Evolutionary conservation across 2,329 filamentous ascomycete genomes (phyloP).

Genomic region (Sclerotinia nivalis): DNA sequence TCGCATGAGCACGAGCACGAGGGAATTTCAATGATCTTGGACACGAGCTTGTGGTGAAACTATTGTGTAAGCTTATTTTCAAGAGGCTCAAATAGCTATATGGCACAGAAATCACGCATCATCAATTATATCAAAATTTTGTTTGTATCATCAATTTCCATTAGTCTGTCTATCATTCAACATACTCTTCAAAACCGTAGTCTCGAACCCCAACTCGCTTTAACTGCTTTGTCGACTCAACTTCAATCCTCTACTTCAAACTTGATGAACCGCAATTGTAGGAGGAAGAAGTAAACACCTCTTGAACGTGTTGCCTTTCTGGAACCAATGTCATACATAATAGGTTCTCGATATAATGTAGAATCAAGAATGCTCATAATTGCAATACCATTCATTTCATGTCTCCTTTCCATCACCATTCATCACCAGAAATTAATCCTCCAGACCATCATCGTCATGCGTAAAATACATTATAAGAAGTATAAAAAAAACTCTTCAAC

Average conservation of each 20-base stretch:
- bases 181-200: background rate
- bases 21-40: background rate
- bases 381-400: background rate
- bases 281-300: background rate
- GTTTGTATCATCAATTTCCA: background rate
- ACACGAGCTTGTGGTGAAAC: background rate
- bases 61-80: background rate
- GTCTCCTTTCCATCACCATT: background rate
- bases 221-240: background rate
- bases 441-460: constrained; percentile 23
- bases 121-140: no score
- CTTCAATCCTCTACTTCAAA: background rate
- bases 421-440: constrained; percentile 6
- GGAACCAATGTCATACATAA: background rate
- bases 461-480: constrained; percentile 19
- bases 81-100: background rate
- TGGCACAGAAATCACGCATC: background rate
- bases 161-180: background rate
- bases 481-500: constrained; percentile 18
- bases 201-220: background rate
- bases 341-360: background rate
- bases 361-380: background rate
- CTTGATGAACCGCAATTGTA: background rate
- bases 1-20: background rate
- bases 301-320: background rate